Evolutionary conservation across 2,329 filamentous ascomycete genomes (phyloP), one percentile per base, ranked within the genome.

Genomic region (Neonectria coccinea): DNA sequence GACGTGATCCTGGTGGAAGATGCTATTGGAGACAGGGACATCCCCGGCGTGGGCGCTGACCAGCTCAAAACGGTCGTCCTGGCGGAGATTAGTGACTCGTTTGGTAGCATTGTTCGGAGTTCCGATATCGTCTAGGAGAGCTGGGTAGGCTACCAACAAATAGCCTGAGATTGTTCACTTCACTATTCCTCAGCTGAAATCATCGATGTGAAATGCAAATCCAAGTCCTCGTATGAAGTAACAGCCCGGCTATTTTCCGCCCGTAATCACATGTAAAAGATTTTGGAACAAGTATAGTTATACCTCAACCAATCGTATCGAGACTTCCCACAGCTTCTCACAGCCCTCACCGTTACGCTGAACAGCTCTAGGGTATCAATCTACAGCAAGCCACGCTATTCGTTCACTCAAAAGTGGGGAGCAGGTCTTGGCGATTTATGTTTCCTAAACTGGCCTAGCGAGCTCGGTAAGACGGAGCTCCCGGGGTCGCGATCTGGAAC

Each of bases 1-100:
- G 88, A 92, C 72, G 85, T 91, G 25, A 59, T 91, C 1, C 73
- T 92, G 22, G 86, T 83, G 0, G 81, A 85, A 69, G 90, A 91
- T 73, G 88, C 82, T 0, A 84, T 92, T 41, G 89, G 90, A 0
- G 89, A 91, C 75, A 77, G 90, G 9, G 83, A 91, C 73, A 90
- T 92, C 48, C 89, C 89, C 1, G 89, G 89, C 1, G 85, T 84
- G 0, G 79, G 80, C 6, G 88, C 85, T 0, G 82, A 83, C 11
- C 83, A 89, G 59, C 73, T 91, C 22, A 77, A 79, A 1, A 74
- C 78, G 75, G 83, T 85, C 65, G 81, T 81, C 2, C 76, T 92
- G 68, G 80, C 81, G 6, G 89, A 91, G 76, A 77, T 92, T 73
- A 86, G 72, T 0, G 89, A 92, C 82, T 85, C 81, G 1, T 90